phyloP scores from a whole-genome alignment of 1,284 basidiomycete species.

The Ustilago vetiveriae region DNA sequence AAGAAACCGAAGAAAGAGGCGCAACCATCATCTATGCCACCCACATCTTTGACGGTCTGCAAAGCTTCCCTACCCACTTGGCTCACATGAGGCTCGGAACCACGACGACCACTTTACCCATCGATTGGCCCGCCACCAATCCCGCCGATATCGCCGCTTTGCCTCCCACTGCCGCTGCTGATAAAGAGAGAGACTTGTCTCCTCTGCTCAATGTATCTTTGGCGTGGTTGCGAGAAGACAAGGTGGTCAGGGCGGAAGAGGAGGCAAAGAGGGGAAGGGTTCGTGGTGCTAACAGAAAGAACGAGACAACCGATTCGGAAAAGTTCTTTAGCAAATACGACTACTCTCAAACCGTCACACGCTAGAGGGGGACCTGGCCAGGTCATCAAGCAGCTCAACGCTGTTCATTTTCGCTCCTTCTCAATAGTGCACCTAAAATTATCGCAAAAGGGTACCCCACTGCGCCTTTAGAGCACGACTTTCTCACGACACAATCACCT shows the following conservation, averaged over 20 bases:
- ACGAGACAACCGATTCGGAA: constrained; percentile 61
- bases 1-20: constrained; percentile 81
- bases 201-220: constrained; percentile 58
- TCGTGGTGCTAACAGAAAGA: constrained; percentile 47
- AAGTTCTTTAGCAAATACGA: constrained; percentile 65
- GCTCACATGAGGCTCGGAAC: constrained; percentile 63
- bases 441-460: too few species aligned
- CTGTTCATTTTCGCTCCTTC: constrained; percentile 7
- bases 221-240: constrained; percentile 63
- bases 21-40: constrained; percentile 86
- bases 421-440: too few species aligned
- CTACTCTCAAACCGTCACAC: constrained; percentile 51
- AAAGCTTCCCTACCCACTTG: constrained; percentile 64
- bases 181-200: constrained; percentile 28
- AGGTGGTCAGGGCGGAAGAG: constrained; percentile 46
- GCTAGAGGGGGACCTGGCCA: too few species aligned
- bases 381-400: constrained; percentile 15
- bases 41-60: constrained; percentile 66
- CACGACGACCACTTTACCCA: constrained; percentile 47
- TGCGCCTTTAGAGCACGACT: too few species aligned
- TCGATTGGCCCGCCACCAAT: constrained; percentile 58
- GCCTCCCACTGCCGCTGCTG: constrained; percentile 9
- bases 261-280: constrained; percentile 48
- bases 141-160: constrained; percentile 35
- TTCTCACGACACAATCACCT: too few species aligned